Percentiles rank a stretch among this genome's conserved stretches.
These are phyloP conservation scores for Podila horticola DNA, from an alignment of 192 early-diverging fungal genomes.

Conservation along the genomic window DNA sequence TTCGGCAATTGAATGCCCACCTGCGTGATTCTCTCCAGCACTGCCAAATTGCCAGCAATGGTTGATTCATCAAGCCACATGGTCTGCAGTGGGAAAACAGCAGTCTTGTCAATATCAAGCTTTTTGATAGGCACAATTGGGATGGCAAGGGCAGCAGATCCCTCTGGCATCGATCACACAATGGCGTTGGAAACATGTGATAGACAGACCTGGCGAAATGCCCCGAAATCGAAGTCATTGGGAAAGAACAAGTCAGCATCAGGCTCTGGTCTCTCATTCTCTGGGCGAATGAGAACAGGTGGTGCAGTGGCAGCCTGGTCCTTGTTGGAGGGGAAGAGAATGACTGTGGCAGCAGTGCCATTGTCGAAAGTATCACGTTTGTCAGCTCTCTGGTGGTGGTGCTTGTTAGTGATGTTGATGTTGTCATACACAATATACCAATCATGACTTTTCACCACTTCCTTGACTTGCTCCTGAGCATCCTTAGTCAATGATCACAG, in stretches of 20 bases:
- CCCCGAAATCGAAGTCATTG: constrained; percentile 13
- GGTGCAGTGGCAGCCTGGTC: constrained; percentile 7
- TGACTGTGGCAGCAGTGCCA: constrained; percentile 21
- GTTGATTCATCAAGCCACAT: constrained; percentile 24
- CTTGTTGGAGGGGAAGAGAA: constrained; percentile 12
- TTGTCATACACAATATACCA: constrained; percentile 28
- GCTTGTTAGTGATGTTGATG: constrained; percentile 18
- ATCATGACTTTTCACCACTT: not conserved
- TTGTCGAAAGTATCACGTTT: constrained; percentile 24
- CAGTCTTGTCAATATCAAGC: constrained; percentile 2
- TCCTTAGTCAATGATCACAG: constrained; percentile 25
- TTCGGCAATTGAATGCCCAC: constrained; percentile 11
- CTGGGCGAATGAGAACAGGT: constrained; percentile 13
- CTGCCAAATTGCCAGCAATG: constrained; percentile 25
- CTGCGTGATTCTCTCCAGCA: constrained; percentile 16
- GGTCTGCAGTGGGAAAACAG: constrained; percentile 24
- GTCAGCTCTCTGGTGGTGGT: constrained; percentile 14
- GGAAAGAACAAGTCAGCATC: constrained; percentile 12
- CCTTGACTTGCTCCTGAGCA: constrained; percentile 1
- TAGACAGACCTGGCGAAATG: constrained; percentile 5
- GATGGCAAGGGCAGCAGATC: constrained; percentile 8
- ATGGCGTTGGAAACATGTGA: constrained; percentile 12
- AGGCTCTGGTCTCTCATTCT: constrained; percentile 6
- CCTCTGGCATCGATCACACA: constrained; percentile 4
- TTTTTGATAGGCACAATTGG: constrained; percentile 11